Evolutionary conservation across 2,329 filamentous ascomycete genomes (phyloP).

Genomic region (Colletotrichum navitas): DNA sequence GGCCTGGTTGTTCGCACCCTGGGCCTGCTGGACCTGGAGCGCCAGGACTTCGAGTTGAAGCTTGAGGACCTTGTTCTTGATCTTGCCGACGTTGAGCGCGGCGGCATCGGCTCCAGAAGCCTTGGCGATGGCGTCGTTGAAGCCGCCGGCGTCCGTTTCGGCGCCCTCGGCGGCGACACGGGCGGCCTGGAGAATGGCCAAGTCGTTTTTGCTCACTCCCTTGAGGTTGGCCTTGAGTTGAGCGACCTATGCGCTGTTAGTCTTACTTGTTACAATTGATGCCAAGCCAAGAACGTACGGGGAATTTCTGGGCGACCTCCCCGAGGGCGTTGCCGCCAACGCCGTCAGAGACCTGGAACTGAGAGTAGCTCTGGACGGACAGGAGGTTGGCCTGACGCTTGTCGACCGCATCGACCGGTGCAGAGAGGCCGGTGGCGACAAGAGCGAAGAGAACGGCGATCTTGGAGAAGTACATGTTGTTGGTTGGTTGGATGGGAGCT

Average conservation of each 20-base stretch:
- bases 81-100: slow-evolving; percentile 67
- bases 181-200: slow-evolving; percentile 64
- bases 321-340: slow-evolving; percentile 65
- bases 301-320: slow-evolving; percentile 67
- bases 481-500: slow-evolving; percentile 18
- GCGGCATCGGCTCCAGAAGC: slow-evolving; percentile 57
- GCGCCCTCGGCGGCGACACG: slow-evolving; percentile 64
- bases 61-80: slow-evolving; percentile 73
- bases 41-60: slow-evolving; percentile 64
- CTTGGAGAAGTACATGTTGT: slow-evolving; percentile 56
- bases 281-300: slow-evolving; percentile 51
- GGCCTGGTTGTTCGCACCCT: slow-evolving; percentile 57
- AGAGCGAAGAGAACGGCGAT: slow-evolving; percentile 53
- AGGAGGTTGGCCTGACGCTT: slow-evolving; percentile 44
- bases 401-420: slow-evolving; percentile 41
- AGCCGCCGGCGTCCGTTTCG: slow-evolving; percentile 60
- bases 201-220: slow-evolving; percentile 60
- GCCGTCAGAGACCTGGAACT: slow-evolving; percentile 63
- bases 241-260: slow-evolving; percentile 25
- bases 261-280: too few species aligned
- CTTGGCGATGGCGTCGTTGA: slow-evolving; percentile 65
- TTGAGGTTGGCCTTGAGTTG: slow-evolving; percentile 54
- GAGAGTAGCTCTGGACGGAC: slow-evolving; percentile 37
- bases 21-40: slow-evolving; percentile 64
- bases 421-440: slow-evolving; percentile 51